Percentiles rank a stretch among this genome's conserved stretches.
Conservation (phyloP, 176 grass and related monocot genomes). For the Cenchrus purpureus region DNA sequence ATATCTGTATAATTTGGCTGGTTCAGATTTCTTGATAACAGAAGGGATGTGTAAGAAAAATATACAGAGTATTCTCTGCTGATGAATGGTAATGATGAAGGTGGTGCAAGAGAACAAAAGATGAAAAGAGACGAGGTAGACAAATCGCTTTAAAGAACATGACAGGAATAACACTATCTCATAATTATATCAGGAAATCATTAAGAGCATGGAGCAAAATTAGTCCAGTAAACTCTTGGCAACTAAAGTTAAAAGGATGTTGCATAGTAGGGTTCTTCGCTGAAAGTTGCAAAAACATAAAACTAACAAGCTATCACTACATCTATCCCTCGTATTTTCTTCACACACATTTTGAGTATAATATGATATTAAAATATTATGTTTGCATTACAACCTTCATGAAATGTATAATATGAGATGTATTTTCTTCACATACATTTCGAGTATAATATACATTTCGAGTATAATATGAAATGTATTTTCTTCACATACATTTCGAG, state of each 20-base stretch:
- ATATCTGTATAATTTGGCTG: constrained; percentile 58
- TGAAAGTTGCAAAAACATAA: neutral
- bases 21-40: constrained; percentile 28
- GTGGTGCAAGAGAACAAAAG: constrained; percentile 5
- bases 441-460: too few relatives aligned
- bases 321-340: constrained; percentile 15
- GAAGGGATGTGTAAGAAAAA: constrained; percentile 6
- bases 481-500: constrained; percentile 1
- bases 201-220: neutral
- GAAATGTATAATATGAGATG: too few relatives aligned
- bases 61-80: neutral
- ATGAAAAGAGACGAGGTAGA: neutral
- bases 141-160: constrained; percentile 20
- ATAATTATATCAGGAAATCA: constrained; percentile 13
- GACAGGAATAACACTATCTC: neutral
- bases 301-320: constrained; percentile 4
- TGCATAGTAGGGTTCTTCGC: neutral
- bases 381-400: neutral
- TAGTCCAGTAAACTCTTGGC: constrained; percentile 1
- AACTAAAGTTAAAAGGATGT: neutral
- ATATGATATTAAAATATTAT: constrained; percentile 3
- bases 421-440: too few relatives aligned
- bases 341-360: neutral
- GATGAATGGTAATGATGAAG: constrained; percentile 18
- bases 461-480: neutral